Evolutionary conservation across 164 flowering plant species (phyloP).

Genomic region (Magnolia changhungtana): DNA sequence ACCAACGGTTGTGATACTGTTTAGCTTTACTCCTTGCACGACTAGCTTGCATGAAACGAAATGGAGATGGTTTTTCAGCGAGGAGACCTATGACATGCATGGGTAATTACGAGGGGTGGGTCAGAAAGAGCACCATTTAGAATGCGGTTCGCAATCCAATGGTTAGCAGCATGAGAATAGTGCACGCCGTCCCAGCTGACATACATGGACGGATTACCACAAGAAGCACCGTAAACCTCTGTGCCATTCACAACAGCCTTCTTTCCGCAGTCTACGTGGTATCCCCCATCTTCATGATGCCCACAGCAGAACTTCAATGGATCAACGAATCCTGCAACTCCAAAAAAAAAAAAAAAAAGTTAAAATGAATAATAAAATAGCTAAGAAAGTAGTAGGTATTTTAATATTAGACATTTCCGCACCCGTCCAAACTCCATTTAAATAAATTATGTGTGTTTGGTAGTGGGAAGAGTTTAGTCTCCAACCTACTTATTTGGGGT

Average conservation of each 20-base stretch:
- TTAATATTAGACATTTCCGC: no score
- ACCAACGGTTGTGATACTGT: no score
- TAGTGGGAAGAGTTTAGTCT: no score
- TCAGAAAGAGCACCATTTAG: conserved; percentile 45
- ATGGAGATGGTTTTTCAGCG: background rate
- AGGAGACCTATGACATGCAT: conserved; percentile 15
- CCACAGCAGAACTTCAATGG: conserved; percentile 4
- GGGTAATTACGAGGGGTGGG: conserved; percentile 28
- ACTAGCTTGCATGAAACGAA: background rate
- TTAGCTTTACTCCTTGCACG: no score
- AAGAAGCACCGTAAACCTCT: conserved; percentile 43
- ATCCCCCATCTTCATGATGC: background rate
- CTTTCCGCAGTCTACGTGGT: conserved; percentile 44
- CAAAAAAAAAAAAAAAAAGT: no score
- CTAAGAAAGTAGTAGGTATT: no score
- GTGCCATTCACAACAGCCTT: conserved; percentile 48
- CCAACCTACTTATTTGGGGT: no score
- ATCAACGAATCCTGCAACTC: background rate
- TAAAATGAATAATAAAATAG: no score
- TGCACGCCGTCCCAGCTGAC: conserved; percentile 85
- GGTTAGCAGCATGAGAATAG: conserved; percentile 58
- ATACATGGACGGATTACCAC: conserved; percentile 36
- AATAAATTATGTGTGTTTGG: no score
- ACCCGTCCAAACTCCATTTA: no score
- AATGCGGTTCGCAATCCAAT: conserved; percentile 40